Evolutionary conservation across 148 eudicot genomes (phyloP), one percentile per base, ranked within the genome.

Genomic region (Heliamphora exappendiculata): DNA sequence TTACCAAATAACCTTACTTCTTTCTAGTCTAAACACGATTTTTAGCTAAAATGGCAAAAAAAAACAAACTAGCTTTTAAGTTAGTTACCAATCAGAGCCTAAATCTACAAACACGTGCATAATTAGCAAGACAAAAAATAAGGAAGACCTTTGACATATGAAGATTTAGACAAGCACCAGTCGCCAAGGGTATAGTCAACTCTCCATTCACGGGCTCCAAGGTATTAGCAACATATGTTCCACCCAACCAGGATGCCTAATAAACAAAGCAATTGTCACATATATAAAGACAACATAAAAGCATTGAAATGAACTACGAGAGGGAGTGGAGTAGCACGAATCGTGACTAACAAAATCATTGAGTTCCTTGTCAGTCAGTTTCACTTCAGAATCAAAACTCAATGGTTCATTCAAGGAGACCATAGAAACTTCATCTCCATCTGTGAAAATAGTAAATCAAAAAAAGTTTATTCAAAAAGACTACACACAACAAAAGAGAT

Each of bases 221-320:
- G 67, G 80, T 78, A 77, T 79, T 79, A 74, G 83, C 81, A 57
- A 84, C 82, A 75, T 88, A 88, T 41, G 94, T 84, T 50, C 97
- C 99, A 74, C 91, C 97, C 85, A 93, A 83, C 88, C 87, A 87
- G 71, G 87, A 86, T 69, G 97, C 99, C 99, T 96, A 81, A 60
- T 58, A 51, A 72, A 29, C 67, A 20, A 78, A 64, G 57, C 74
- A 68, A 31, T 50, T 16, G 22, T 55, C 54, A 63, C 22, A 42
- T 37, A 53, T 28, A 78, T 7, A 26, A 60, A 57, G 64, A 55
- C 39, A 70, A 74, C 29, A 9, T 29, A 33, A 31, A 67, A 44
- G 6, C 41, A 79, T 13, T 22, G 36, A 70, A 19, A 60, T 11
- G 44, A 36, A 51, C 1, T 11, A 33, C 50, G 54, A 67, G 78